A percentile compares a stretch with the other conserved stretches of the same genome.
Evolutionary conservation across 2,329 filamentous ascomycete genomes (phyloP).

Genomic region (Ophiognomonia clavigignenti-juglandacearum): DNA sequence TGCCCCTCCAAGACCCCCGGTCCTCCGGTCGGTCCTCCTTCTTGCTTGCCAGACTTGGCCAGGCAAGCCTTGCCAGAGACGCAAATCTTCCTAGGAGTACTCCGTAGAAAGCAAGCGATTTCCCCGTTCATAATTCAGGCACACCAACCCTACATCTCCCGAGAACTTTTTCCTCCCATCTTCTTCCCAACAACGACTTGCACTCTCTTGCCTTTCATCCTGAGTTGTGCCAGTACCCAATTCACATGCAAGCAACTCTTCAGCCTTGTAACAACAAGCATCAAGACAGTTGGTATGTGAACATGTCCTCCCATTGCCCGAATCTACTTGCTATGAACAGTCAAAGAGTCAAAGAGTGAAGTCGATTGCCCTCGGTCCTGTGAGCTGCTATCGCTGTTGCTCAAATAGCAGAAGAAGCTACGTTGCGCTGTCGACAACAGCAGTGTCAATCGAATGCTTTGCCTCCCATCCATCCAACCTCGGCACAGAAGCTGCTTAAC

Average conservation of each 20-base stretch:
- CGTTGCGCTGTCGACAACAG: no score
- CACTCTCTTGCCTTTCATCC: neutral
- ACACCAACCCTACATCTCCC: slow-evolving; percentile 8
- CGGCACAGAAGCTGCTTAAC: no score
- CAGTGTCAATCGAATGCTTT: no score
- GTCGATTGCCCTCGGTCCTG: neutral
- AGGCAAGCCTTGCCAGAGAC: slow-evolving; percentile 1
- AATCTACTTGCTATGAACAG: slow-evolving; percentile 3
- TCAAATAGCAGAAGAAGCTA: no score
- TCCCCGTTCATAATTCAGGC: slow-evolving; percentile 3
- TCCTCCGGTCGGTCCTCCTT: slow-evolving; percentile 7
- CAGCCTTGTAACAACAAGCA: neutral
- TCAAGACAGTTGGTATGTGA: slow-evolving; percentile 9
- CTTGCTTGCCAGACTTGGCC: neutral
- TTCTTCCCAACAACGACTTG: slow-evolving; percentile 2
- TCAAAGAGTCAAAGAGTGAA: slow-evolving; percentile 8
- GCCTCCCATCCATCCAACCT: no score
- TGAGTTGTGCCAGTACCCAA: slow-evolving; percentile 1
- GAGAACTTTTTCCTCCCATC: slow-evolving; percentile 1
- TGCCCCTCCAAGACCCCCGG: slow-evolving; percentile 8
- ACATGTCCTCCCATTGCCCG: neutral
- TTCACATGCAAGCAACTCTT: neutral
- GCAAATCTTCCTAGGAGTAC: slow-evolving; percentile 8
- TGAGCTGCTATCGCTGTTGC: neutral
- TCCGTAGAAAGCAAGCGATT: slow-evolving; percentile 2